phyloP scores from a whole-genome alignment of 2,329 filamentous ascomycete genomes.

The Pestalotiopsis sp. region DNA sequence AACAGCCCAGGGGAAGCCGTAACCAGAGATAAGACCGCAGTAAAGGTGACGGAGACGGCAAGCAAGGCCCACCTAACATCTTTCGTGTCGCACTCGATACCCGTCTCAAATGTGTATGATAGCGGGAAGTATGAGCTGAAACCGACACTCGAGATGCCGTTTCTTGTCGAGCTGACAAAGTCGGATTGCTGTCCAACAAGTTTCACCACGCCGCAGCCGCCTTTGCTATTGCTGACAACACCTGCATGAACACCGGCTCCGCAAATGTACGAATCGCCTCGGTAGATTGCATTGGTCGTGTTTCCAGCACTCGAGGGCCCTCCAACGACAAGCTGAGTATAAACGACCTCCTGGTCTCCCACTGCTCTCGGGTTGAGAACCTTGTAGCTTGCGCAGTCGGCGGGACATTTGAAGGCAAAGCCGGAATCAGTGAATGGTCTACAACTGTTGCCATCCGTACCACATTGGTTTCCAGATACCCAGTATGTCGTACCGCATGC shows the following conservation, averaged over 20 bases:
- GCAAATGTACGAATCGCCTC: conserved; percentile 88
- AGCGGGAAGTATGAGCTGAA: conserved; percentile 92
- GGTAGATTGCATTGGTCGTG: conserved; percentile 64
- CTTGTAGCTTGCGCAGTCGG: conserved; percentile 67
- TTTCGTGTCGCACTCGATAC: conserved; percentile 67
- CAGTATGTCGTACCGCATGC: conserved; percentile 73
- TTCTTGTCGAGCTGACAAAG: conserved; percentile 65
- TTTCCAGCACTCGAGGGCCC: conserved; percentile 53
- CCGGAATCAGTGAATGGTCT: conserved; percentile 72
- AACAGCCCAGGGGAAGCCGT: conserved; percentile 78
- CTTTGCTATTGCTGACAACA: conserved; percentile 69
- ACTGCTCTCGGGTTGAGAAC: conserved; percentile 76
- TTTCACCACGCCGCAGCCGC: conserved; percentile 81
- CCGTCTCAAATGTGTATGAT: conserved; percentile 75
- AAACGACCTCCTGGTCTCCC: conserved; percentile 68
- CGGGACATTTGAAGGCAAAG: conserved; percentile 76
- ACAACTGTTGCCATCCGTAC: conserved; percentile 73
- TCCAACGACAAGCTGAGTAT: conserved; percentile 69
- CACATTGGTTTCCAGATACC: conserved; percentile 71
- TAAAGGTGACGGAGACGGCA: conserved; percentile 79
- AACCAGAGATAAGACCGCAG: conserved; percentile 77
- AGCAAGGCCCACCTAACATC: conserved; percentile 87
- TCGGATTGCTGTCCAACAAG: conserved; percentile 69
- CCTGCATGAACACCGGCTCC: conserved; percentile 83
- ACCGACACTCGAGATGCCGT: conserved; percentile 74